A percentile compares a stretch with the other conserved stretches of the same genome.
Evolutionary conservation across 2,329 filamentous ascomycete genomes (phyloP).

Genomic region (Fusarium piperis): DNA sequence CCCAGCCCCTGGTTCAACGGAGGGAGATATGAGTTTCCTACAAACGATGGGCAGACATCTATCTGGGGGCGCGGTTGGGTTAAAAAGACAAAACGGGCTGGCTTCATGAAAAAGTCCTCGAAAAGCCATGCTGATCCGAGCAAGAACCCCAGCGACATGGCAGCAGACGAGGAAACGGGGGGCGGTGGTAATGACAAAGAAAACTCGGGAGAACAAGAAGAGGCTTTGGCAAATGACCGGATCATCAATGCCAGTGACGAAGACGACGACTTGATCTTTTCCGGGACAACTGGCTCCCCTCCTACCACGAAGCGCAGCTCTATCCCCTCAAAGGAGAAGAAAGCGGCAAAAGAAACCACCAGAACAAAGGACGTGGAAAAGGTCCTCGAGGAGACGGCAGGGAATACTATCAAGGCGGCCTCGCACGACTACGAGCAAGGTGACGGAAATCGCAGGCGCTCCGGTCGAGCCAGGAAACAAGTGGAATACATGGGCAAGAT

Average conservation of each 20-base stretch:
- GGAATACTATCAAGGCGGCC: not conserved
- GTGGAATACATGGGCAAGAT: slow-evolving; percentile 45
- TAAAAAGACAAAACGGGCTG: slow-evolving; percentile 26
- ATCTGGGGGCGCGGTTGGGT: slow-evolving; percentile 46
- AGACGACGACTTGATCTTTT: slow-evolving; percentile 38
- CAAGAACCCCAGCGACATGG: not conserved
- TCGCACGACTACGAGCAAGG: slow-evolving; percentile 7
- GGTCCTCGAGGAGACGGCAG: not conserved
- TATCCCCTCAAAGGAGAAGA: not conserved
- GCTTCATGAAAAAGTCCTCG: slow-evolving; percentile 25
- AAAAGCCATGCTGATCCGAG: slow-evolving; percentile 5
- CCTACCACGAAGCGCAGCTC: not conserved
- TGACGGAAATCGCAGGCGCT: slow-evolving; percentile 32
- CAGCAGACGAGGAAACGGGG: not conserved
- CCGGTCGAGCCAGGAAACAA: slow-evolving; percentile 43
- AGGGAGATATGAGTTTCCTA: slow-evolving; percentile 47
- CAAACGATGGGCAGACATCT: slow-evolving; percentile 44
- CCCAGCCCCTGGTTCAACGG: slow-evolving; percentile 15
- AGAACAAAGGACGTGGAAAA: not conserved
- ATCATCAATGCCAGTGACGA: slow-evolving; percentile 33
- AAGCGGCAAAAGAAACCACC: not conserved
- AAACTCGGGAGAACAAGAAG: not conserved
- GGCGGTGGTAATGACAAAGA: not conserved
- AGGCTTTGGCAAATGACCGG: not conserved
- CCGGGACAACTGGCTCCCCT: not conserved